These are phyloP conservation scores for Psilocybe subaeruginosa DNA, from an alignment of 768 basidiomycete species.

Conservation along the genomic window DNA sequence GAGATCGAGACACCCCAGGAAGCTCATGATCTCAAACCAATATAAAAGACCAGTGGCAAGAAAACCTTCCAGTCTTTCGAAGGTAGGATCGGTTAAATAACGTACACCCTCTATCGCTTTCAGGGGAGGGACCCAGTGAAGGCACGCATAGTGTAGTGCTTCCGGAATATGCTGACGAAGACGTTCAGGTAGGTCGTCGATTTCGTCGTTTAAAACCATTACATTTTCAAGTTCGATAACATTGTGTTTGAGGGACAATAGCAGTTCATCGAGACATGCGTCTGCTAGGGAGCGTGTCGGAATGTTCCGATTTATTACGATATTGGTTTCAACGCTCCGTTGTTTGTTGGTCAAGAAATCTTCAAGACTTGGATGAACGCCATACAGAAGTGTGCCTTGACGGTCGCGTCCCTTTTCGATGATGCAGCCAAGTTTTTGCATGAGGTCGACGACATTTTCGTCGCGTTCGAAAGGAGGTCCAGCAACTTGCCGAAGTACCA, in stretches of 20 bases:
- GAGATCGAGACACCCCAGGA: not conserved
- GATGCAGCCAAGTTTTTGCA: not conserved
- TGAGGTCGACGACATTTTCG: not conserved
- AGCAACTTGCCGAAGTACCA: not conserved
- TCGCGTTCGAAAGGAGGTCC: not conserved
- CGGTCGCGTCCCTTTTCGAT: not conserved
- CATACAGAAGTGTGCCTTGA: not conserved
- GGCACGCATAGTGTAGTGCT: not conserved
- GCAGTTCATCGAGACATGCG: not conserved
- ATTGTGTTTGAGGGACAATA: not conserved
- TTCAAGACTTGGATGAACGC: constrained; percentile 3
- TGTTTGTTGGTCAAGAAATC: constrained; percentile 1
- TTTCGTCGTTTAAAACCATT: not conserved
- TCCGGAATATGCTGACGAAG: not conserved
- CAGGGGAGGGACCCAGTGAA: not conserved
- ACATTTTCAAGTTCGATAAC: not conserved
- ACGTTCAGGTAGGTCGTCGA: not conserved
- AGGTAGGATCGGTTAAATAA: not conserved
- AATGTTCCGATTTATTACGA: not conserved
- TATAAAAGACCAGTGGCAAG: constrained; percentile 2
- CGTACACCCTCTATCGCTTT: not conserved
- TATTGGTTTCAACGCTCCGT: not conserved
- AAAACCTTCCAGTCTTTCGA: not conserved
- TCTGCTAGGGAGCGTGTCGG: not conserved
- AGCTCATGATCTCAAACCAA: constrained; percentile 8